Evolutionary conservation across 2,329 filamentous ascomycete species (phyloP).

Genomic region (Ascochyta pisi): DNA sequence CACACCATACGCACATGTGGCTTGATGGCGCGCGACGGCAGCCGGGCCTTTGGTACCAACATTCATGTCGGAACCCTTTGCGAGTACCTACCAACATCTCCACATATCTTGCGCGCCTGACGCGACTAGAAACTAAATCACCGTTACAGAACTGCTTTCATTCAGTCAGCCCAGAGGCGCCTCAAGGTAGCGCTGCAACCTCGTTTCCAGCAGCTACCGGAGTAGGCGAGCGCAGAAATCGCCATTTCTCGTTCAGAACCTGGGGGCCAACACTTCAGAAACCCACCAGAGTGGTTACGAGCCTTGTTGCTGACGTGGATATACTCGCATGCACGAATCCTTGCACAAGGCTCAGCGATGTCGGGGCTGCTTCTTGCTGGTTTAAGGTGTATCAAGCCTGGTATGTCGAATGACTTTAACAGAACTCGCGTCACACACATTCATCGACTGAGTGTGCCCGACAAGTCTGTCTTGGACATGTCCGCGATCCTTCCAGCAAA

Average conservation of each 20-base stretch:
- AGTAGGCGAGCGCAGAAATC: background rate
- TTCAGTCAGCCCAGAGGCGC: background rate
- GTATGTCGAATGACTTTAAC: background rate
- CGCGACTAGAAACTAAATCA: background rate
- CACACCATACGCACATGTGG: background rate
- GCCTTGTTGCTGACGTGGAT: slow-evolving; percentile 1
- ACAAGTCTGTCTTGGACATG: too few species aligned
- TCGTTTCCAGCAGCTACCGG: background rate
- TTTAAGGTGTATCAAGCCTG: background rate
- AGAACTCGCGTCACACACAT: background rate
- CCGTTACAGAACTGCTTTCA: background rate
- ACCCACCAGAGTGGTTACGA: background rate
- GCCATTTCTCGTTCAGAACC: background rate
- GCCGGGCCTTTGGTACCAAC: background rate
- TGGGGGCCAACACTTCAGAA: background rate
- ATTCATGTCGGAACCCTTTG: background rate
- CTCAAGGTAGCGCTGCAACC: background rate
- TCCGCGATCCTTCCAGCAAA: background rate
- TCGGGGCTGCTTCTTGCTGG: background rate
- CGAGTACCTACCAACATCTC: background rate
- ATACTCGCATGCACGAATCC: background rate
- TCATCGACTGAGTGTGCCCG: background rate
- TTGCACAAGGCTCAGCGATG: background rate
- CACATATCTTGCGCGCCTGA: slow-evolving; percentile 10
- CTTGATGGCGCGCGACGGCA: slow-evolving; percentile 1